Evolutionary conservation across 208 protist species (phyloP), one percentile per base, ranked within the genome.

Genomic region (Willaertia magna): DNA sequence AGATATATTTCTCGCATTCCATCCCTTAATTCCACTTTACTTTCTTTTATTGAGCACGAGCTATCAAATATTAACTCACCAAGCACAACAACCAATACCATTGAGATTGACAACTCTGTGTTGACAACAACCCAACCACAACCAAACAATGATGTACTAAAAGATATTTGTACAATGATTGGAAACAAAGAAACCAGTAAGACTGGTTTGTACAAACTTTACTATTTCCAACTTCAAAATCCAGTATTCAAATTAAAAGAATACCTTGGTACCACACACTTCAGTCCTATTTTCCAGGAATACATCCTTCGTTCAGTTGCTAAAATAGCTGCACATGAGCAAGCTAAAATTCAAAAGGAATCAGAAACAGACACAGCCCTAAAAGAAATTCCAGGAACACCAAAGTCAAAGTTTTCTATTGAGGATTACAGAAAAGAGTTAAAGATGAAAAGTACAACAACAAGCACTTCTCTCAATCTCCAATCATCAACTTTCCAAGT

Each of bases 1-100:
- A 40, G 52, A 0, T 4, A 78, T 40, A 6, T 87, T 3, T 47
- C 48, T 16, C 47, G 40, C 11, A 74, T 88, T 52, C 74, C 86
- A 22, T 86, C 85, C n/a, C 78, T 48, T n/a, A 79, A 86, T 30
- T 88, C 44, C 26, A 14, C 86, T 16, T 14, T 88, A 20, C 88
- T 88, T 86, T 39, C 86, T 26, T 88, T 74, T 39, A 88, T 88
- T 83, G 85, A 74, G 30, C 30, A 88, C 6, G 47, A 74, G 78
- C n/a, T 88, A 48, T 48, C 9, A 0, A 30, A 12, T 20, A 12
- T n/a, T n/a, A 11, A 47, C 12, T 20, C 16, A 34, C 43, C 40
- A 16, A 49, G 9, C 4, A 30, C 75, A 16, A 30, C 39, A 0
- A 39, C 12, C 0, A 34, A 0, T 2, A 79, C 4, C 3, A 7